phyloP scores from a whole-genome alignment of 495 filamentous ascomycete species.

The Neurospora intermedia region DNA sequence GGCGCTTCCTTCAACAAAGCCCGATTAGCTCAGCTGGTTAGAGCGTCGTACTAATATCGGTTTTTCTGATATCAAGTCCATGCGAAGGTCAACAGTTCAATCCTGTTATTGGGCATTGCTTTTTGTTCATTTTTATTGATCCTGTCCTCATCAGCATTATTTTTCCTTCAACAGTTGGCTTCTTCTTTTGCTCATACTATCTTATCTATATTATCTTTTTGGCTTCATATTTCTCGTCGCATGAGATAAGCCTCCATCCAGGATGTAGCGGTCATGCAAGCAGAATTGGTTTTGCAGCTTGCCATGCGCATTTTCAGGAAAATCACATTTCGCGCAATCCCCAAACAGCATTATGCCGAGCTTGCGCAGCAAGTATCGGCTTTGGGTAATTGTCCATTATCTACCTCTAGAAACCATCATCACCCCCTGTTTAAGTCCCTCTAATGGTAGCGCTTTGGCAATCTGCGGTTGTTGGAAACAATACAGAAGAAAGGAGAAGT shows the following conservation, averaged over 20 bases:
- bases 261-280: background rate
- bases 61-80: too few species aligned
- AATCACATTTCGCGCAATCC: background rate
- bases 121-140: too few species aligned
- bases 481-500: background rate
- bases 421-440: background rate
- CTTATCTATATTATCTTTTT: background rate
- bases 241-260: background rate
- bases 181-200: background rate
- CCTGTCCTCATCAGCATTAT: too few species aligned
- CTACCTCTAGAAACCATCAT: background rate
- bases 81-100: too few species aligned
- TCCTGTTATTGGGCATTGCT: too few species aligned
- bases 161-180: too few species aligned
- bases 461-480: background rate
- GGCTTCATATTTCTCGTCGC: background rate
- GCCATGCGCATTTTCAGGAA: background rate
- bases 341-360: background rate
- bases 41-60: too few species aligned
- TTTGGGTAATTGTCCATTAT: background rate
- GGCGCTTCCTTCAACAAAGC: background rate
- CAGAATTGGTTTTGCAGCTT: background rate
- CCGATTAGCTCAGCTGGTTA: background rate
- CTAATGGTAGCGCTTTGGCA: background rate
- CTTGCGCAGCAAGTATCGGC: background rate